Evolutionary conservation across 768 basidiomycete genomes (phyloP).

Genomic region (Trametes meyenii): DNA sequence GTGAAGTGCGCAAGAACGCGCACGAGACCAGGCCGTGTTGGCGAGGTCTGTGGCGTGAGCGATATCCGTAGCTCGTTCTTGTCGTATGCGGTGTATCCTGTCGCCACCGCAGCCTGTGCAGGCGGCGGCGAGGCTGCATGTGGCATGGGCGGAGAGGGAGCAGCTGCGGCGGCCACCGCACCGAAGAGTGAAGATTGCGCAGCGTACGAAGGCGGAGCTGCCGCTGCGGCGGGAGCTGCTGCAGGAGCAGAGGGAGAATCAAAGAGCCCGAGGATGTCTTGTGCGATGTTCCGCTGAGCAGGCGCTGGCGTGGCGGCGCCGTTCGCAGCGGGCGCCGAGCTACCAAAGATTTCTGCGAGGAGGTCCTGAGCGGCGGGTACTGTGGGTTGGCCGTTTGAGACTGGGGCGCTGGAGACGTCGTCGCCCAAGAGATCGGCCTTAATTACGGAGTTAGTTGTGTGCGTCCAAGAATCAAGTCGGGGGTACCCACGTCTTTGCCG

Average conservation of each 20-base stretch:
- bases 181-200: conserved; percentile 14
- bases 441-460: conserved; percentile 3
- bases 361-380: conserved; percentile 79
- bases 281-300: conserved; percentile 56
- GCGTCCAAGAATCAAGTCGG: conserved; percentile 3
- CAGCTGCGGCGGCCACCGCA: neutral
- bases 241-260: conserved; percentile 28
- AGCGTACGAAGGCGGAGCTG: neutral
- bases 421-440: conserved; percentile 82
- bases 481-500: conserved; percentile 63
- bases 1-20: conserved; percentile 91
- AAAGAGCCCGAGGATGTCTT: conserved; percentile 93
- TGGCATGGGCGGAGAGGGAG: conserved; percentile 20
- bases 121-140: conserved; percentile 42
- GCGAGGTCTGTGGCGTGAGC: conserved; percentile 83
- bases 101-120: conserved; percentile 50
- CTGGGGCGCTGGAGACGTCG: conserved; percentile 51
- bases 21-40: conserved; percentile 82
- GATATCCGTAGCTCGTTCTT: conserved; percentile 90
- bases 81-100: conserved; percentile 86
- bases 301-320: conserved; percentile 33
- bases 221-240: conserved; percentile 18
- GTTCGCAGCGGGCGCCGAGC: conserved; percentile 39
- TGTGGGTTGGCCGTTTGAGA: conserved; percentile 43
- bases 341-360: conserved; percentile 91